A percentile compares a stretch with the other conserved stretches of the same genome.
Evolutionary conservation across 352 stramenopile species (phyloP).

Genomic region (Aphanomyces cochlioides): DNA sequence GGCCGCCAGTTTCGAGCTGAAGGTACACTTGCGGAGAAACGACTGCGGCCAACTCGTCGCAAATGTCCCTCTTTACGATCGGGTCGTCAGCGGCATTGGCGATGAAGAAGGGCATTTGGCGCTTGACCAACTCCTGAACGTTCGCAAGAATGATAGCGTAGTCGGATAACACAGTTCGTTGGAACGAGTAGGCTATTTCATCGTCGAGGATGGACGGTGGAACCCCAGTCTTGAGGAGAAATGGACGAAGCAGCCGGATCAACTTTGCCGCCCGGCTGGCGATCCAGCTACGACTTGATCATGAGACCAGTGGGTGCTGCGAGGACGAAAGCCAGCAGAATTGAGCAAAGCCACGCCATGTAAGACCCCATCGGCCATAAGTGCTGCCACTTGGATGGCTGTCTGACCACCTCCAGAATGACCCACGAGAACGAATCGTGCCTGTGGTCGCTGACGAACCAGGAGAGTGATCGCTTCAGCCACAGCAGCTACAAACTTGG

Average conservation of each 20-base stretch:
- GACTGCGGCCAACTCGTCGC: neutral
- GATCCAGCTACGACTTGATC: neutral
- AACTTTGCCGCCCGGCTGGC: neutral
- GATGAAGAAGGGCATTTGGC: neutral
- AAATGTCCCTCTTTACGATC: neutral
- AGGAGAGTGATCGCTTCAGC: neutral
- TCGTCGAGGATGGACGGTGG: neutral
- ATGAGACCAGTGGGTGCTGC: neutral
- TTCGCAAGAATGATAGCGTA: neutral
- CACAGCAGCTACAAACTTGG: neutral
- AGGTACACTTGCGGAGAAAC: neutral
- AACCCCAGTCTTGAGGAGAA: neutral
- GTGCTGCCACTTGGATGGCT: constrained; percentile 3
- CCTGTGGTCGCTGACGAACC: neutral
- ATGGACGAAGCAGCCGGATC: neutral
- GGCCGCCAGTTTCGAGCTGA: constrained; percentile 5
- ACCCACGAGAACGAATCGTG: constrained; percentile 7
- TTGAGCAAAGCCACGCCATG: constrained; percentile 11
- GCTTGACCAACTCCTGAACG: neutral
- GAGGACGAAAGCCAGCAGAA: constrained; percentile 3
- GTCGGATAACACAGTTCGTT: neutral
- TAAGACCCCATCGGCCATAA: neutral
- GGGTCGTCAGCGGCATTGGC: constrained; percentile 5
- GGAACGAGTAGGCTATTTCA: constrained; percentile 5
- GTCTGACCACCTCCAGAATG: constrained; percentile 18